Base-by-base conservation (phyloP, 306 rosid genomes). In the Leucaena leucocephala region DNA sequence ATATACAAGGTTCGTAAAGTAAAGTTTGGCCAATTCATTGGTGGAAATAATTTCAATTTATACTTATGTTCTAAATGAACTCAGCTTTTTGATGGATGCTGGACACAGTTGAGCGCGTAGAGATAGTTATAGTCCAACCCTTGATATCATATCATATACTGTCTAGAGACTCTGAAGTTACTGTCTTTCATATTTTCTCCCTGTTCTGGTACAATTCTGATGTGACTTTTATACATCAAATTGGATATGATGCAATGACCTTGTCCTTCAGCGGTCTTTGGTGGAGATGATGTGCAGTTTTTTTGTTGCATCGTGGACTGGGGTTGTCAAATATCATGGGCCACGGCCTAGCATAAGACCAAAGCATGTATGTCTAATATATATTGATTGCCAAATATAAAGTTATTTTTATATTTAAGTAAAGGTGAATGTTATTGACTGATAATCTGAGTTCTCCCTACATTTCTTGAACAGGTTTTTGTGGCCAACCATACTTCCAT, bases 251-350 rank as follows among this genome's bases (percentile, higher is more conserved):
- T 58, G 49, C 21, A 13, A 76, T 36, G 27, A 65, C 78, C 67
- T 10, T 85, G 81, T 81, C 76, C 40, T 84, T 54, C 82, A 92
- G 97, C 89, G 97, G 87, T 76, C 55, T 48, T 85, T 93, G 90
- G 97, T 90, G 88, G 97, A 90, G 91, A 84, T 93, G 81, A 90
- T 93, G 42, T 93, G 97, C 84, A 80, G 94, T 84, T 88, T 93
- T 89, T 93, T 93, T 86, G 97, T 90, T 82, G 91, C 97, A 59
- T 93, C 97, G 48, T 93, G 97, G 97, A 93, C 97, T 78, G 96
- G 97, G 76, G 96, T 93, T 83, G 96, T 93, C 78, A 93, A 84
- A 82, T 92, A 92, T 87, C 97, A 92, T 72, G 97, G 97, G 4
- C 97, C 97, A 72, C 85, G 89, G 76, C 97, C 97, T 74, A 85